Evolutionary conservation across 2,329 filamentous ascomycete genomes (phyloP).

Genomic region (Penicillium digitatum): DNA sequence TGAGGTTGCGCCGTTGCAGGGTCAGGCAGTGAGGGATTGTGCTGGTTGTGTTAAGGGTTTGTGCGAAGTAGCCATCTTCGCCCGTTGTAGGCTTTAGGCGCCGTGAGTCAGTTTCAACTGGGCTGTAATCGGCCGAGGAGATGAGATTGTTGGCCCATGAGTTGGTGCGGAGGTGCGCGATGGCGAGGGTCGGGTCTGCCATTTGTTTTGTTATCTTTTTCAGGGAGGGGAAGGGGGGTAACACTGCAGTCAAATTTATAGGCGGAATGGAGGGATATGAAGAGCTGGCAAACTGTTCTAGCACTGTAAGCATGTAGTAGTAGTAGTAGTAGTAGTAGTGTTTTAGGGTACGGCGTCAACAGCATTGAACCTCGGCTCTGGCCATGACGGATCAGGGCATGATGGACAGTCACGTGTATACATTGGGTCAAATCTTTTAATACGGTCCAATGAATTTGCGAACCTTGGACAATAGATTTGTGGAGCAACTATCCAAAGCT

Average conservation of each 20-base stretch:
- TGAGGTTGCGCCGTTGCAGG: slow-evolving; percentile 33
- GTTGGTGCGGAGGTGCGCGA: slow-evolving; percentile 27
- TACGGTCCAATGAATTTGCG: neutral
- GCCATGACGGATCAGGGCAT: neutral
- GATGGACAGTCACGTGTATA: slow-evolving; percentile 3
- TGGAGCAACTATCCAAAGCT: neutral
- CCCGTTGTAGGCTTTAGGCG: slow-evolving; percentile 38
- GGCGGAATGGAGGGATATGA: neutral
- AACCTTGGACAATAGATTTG: neutral
- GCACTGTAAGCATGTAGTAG: too few species aligned
- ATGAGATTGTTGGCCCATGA: slow-evolving; percentile 33
- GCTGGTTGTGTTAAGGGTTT: slow-evolving; percentile 35
- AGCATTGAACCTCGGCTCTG: slow-evolving; percentile 5
- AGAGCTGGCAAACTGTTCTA: neutral
- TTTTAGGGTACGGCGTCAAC: neutral
- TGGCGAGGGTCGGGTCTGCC: slow-evolving; percentile 14
- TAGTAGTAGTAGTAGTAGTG: too few species aligned
- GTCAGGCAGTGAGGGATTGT: slow-evolving; percentile 44
- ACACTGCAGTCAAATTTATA: neutral
- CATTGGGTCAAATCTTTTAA: neutral
- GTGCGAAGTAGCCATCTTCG: slow-evolving; percentile 44
- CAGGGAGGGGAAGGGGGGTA: too few species aligned
- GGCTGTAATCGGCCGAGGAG: slow-evolving; percentile 34
- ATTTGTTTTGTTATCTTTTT: slow-evolving; percentile 11
- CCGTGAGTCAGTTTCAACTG: slow-evolving; percentile 41